A percentile compares a stretch with the other conserved stretches of the same genome.
phyloP scores from a whole-genome alignment of 2,329 filamentous ascomycete species.

The Colletotrichum sojae region DNA sequence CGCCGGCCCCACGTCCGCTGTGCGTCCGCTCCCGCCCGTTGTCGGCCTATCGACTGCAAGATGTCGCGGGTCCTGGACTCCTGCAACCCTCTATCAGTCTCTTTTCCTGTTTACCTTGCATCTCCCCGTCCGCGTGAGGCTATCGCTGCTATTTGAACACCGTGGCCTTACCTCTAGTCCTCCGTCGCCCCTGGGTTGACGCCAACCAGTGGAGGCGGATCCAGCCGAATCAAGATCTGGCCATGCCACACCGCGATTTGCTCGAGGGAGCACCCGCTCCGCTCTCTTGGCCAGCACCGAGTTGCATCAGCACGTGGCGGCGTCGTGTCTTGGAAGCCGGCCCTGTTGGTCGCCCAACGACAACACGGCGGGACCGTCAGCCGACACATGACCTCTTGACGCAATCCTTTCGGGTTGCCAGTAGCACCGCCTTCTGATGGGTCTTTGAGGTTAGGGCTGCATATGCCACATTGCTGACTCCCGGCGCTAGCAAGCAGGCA shows the following conservation, averaged over 20 bases:
- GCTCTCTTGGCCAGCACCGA: not conserved
- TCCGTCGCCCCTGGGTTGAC: not conserved
- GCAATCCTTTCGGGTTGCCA: conserved; percentile 16
- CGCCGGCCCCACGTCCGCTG: conserved; percentile 17
- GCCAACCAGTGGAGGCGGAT: conserved; percentile 1
- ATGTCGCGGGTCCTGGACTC: not conserved
- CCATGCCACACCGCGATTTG: conserved; percentile 25
- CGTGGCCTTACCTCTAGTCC: not conserved
- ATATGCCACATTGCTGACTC: conserved; percentile 38
- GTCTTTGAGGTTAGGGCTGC: conserved; percentile 38
- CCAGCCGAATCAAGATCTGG: conserved; percentile 13
- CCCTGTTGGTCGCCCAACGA: conserved; percentile 6
- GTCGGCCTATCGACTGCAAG: conserved; percentile 13
- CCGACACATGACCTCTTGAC: conserved; percentile 30
- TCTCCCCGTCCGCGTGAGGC: conserved; percentile 8
- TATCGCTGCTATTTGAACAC: not conserved
- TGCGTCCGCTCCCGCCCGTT: conserved; percentile 25
- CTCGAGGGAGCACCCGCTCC: conserved; percentile 4
- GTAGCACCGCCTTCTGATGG: conserved; percentile 28
- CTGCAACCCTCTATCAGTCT: not conserved
- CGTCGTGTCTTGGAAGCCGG: not conserved
- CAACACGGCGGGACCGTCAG: conserved; percentile 18
- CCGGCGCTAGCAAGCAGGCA: conserved; percentile 37
- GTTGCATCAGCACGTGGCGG: conserved; percentile 13
- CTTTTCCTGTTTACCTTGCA: conserved; percentile 12